phyloP scores from a whole-genome alignment of 169 alveolate species.

The Plasmodium vivax region DNA sequence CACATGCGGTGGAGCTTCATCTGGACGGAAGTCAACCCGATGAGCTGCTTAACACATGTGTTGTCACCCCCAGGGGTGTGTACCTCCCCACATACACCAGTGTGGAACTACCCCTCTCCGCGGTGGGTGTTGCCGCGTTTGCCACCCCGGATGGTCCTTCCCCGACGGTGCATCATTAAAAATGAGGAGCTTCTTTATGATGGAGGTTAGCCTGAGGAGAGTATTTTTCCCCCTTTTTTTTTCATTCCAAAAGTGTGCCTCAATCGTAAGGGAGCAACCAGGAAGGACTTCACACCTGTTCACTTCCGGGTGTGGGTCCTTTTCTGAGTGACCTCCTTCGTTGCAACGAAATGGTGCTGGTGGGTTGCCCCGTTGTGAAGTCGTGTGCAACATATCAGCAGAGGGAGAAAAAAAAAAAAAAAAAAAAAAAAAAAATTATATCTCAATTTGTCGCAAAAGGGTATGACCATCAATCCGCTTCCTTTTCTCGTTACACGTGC shows the following conservation, averaged over 20 bases:
- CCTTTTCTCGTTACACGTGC: background rate
- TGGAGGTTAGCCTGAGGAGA: background rate
- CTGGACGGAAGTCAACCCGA: background rate
- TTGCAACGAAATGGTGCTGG: background rate
- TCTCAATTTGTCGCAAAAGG: background rate
- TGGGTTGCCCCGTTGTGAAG: background rate
- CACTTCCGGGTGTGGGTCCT: background rate
- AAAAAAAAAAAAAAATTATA: background rate
- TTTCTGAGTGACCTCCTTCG: background rate
- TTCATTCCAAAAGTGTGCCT: background rate
- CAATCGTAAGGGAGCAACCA: background rate
- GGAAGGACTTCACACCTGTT: background rate
- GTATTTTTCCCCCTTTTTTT: background rate
- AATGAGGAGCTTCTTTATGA: background rate
- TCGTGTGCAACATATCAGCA: background rate
- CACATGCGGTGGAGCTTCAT: background rate
- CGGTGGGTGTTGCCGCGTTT: background rate
- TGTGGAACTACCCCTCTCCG: background rate
- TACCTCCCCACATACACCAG: background rate
- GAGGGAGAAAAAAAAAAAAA: background rate
- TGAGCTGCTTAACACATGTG: background rate
- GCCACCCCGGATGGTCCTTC: background rate
- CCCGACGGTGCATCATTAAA: background rate
- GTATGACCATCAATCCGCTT: background rate
- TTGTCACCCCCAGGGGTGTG: background rate